Evolutionary conservation across 2,329 filamentous ascomycete genomes (phyloP).

Genomic region (Pestalotiopsis sp.): DNA sequence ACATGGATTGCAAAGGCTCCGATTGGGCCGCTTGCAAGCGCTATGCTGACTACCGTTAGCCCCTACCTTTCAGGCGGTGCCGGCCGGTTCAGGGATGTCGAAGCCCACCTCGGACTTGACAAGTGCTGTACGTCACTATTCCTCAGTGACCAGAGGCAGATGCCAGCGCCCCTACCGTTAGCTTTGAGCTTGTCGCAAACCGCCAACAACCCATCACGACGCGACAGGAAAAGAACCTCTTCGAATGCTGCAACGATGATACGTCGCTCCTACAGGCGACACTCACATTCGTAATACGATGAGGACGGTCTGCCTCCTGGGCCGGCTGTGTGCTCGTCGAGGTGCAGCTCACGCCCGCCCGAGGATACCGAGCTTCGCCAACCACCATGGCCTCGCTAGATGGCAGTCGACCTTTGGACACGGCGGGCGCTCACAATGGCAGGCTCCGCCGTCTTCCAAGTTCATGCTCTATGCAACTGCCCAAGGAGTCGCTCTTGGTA

Average conservation of each 20-base stretch:
- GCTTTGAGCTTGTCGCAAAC: background rate
- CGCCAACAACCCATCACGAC: background rate
- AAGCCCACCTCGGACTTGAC: background rate
- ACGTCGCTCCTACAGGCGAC: background rate
- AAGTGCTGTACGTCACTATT: conserved; percentile 13
- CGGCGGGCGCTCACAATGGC: conserved; percentile 12
- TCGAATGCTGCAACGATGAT: conserved; percentile 16
- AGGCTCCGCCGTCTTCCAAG: conserved; percentile 25
- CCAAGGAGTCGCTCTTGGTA: conserved; percentile 50
- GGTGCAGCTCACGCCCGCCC: conserved; percentile 9
- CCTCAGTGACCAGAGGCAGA: background rate
- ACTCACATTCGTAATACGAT: conserved; percentile 38
- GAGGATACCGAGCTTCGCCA: conserved; percentile 13
- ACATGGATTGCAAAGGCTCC: background rate
- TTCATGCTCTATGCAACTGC: conserved; percentile 41
- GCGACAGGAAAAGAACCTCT: background rate
- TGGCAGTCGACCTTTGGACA: conserved; percentile 24
- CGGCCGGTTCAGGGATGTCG: background rate
- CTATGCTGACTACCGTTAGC: background rate
- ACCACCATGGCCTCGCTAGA: conserved; percentile 7
- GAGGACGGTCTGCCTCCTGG: conserved; percentile 45
- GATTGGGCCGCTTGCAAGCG: background rate
- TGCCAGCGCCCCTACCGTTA: background rate
- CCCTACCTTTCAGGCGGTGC: background rate
- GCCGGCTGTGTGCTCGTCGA: conserved; percentile 46